Conservation (phyloP, 2,329 filamentous ascomycete genomes). For the Ploettnerulaceae sp. region DNA sequence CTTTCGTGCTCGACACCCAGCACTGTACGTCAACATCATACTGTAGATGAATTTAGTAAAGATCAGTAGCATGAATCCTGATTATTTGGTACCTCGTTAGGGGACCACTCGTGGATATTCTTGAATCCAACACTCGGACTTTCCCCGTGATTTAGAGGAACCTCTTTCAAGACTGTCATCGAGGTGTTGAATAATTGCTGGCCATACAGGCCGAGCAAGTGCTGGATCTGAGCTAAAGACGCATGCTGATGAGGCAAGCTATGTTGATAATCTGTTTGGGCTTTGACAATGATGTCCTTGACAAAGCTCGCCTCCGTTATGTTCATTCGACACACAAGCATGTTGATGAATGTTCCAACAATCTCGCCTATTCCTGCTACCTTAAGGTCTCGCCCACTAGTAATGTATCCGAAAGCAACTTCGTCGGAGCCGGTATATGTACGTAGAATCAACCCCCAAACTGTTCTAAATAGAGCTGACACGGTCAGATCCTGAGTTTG, state of each 20-base stretch:
- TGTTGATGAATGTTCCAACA: constrained; percentile 43
- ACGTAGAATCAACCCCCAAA: constrained; percentile 40
- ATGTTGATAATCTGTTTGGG: constrained; percentile 34
- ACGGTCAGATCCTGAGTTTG: constrained; percentile 36
- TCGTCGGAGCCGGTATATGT: constrained; percentile 33
- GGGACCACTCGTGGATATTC: constrained; percentile 11
- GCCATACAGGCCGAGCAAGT: constrained; percentile 16
- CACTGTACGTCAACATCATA: constrained; percentile 1
- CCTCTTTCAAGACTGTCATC: constrained; percentile 18
- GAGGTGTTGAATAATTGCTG: constrained; percentile 26
- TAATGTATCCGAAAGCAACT: constrained; percentile 39
- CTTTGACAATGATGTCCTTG: constrained; percentile 19
- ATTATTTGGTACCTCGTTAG: constrained; percentile 10
- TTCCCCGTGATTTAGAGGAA: neutral
- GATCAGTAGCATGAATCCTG: neutral
- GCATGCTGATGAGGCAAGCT: constrained; percentile 36
- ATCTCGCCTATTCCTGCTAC: constrained; percentile 42
- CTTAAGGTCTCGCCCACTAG: constrained; percentile 41
- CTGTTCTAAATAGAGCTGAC: constrained; percentile 36
- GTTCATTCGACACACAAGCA: constrained; percentile 32
- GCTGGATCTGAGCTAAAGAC: constrained; percentile 41
- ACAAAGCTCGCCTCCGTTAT: constrained; percentile 27
- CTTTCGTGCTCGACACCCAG: neutral
- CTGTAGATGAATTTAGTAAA: neutral
- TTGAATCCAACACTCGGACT: constrained; percentile 8